phyloP scores from a whole-genome alignment of 306 rosid genomes.

The Amphicarpaea edgeworthii region DNA sequence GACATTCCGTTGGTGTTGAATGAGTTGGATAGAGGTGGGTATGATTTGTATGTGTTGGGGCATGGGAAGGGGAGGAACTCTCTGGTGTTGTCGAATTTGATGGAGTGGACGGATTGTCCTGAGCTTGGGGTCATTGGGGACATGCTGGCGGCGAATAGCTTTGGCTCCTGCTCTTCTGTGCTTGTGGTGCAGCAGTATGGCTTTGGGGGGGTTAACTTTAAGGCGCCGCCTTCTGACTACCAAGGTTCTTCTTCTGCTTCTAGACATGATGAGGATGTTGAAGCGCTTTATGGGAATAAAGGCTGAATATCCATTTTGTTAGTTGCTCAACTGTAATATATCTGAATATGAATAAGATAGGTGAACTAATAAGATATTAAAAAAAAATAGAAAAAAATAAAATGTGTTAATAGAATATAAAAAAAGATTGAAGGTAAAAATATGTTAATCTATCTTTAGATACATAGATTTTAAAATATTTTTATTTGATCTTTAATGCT shows the following conservation, averaged over 20 bases:
- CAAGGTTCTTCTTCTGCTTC: not conserved
- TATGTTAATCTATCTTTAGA: too few species aligned
- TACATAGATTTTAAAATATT: too few species aligned
- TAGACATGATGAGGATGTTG: not conserved
- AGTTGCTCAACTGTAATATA: too few species aligned
- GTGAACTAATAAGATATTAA: too few species aligned
- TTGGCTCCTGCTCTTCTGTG: conserved; percentile 29
- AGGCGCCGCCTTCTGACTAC: not conserved
- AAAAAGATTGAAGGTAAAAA: too few species aligned
- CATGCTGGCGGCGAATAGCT: conserved; percentile 47
- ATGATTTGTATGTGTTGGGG: conserved; percentile 55
- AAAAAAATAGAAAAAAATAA: too few species aligned
- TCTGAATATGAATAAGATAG: too few species aligned
- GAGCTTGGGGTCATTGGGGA: conserved; percentile 62
- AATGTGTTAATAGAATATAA: too few species aligned
- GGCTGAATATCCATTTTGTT: too few species aligned
- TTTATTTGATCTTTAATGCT: too few species aligned
- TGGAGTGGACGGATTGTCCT: conserved; percentile 54
- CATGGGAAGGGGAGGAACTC: conserved; percentile 43
- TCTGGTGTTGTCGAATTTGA: not conserved
- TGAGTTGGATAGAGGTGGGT: conserved; percentile 37
- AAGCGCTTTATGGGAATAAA: not conserved
- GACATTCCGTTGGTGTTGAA: conserved; percentile 36
- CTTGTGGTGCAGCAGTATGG: conserved; percentile 46
- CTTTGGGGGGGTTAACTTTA: conserved; percentile 31